phyloP scores from a whole-genome alignment of 2,329 filamentous ascomycete genomes.

The Tricladium varicosporioides region DNA sequence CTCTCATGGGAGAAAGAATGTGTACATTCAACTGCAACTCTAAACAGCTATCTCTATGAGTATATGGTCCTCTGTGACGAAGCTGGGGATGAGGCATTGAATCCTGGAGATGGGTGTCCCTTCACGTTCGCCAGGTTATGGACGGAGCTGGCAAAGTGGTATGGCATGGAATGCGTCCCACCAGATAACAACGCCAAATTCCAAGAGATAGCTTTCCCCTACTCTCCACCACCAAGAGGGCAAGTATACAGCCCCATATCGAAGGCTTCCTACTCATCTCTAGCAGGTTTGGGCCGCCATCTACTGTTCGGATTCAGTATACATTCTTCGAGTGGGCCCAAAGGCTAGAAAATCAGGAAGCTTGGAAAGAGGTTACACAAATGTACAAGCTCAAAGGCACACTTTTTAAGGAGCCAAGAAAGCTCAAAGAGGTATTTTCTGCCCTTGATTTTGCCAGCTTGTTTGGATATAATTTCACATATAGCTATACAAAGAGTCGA shows the following conservation, averaged over 20 bases:
- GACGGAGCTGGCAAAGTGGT: slow-evolving; percentile 39
- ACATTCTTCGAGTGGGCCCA: neutral
- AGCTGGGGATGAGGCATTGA: slow-evolving; percentile 40
- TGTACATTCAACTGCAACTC: neutral
- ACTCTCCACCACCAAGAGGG: slow-evolving; percentile 1
- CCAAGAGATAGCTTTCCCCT: too few species aligned
- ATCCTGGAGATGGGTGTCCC: slow-evolving; percentile 40
- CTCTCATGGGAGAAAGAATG: too few species aligned
- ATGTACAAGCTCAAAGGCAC: too few species aligned
- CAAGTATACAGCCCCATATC: slow-evolving; percentile 11
- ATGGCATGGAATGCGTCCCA: slow-evolving; percentile 7
- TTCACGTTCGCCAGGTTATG: slow-evolving; percentile 40
- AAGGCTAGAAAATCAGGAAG: neutral
- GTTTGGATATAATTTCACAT: too few species aligned
- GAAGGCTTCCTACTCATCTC: neutral
- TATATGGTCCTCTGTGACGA: slow-evolving; percentile 16
- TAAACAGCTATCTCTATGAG: slow-evolving; percentile 17
- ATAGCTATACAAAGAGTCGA: too few species aligned
- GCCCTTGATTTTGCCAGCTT: too few species aligned
- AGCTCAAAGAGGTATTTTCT: too few species aligned
- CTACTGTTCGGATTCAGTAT: neutral
- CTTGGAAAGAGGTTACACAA: neutral
- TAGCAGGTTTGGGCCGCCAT: neutral
- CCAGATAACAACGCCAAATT: slow-evolving; percentile 7
- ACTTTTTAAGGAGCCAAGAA: too few species aligned